phyloP scores from a whole-genome alignment of 2,329 filamentous ascomycete genomes.

The Aspergillus floridensis region DNA sequence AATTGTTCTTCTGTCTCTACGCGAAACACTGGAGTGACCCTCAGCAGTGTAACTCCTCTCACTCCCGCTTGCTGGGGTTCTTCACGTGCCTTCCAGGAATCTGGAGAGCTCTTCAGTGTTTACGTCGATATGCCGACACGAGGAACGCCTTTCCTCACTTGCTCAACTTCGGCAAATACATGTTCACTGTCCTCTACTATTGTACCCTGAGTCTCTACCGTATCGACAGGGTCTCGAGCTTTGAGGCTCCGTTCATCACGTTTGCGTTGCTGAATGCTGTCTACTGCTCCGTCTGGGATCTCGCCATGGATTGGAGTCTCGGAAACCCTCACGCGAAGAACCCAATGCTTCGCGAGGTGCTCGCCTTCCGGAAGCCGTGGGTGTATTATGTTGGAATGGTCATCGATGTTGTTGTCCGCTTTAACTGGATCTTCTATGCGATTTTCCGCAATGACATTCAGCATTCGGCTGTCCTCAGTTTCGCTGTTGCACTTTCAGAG shows the following conservation, averaged over 20 bases:
- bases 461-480: constrained; percentile 79
- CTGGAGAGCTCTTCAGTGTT: constrained; percentile 86
- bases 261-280: constrained; percentile 79
- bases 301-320: constrained; percentile 96
- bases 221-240: constrained; percentile 58
- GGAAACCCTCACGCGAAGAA: constrained; percentile 70
- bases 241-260: constrained; percentile 70
- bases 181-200: constrained; percentile 76
- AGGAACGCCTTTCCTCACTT: constrained; percentile 86
- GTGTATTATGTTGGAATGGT: constrained; percentile 84
- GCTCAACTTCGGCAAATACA: constrained; percentile 89
- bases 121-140: constrained; percentile 86
- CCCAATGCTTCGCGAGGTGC: constrained; percentile 68
- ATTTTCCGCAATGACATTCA: constrained; percentile 77
- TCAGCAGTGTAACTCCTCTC: constrained; percentile 74
- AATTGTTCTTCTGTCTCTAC: constrained; percentile 93
- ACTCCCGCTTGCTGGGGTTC: constrained; percentile 83
- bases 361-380: constrained; percentile 76
- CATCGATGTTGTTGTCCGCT: constrained; percentile 79
- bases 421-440: constrained; percentile 91
- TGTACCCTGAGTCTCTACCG: constrained; percentile 79
- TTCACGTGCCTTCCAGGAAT: constrained; percentile 79
- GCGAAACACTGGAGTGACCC: constrained; percentile 73
- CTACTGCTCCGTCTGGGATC: constrained; percentile 87
- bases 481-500: constrained; percentile 74